A percentile compares a stretch with the other conserved stretches of the same genome.
These are phyloP conservation scores for Ulmus americana DNA, from an alignment of 331 rosid genomes.

Conservation along the genomic window DNA sequence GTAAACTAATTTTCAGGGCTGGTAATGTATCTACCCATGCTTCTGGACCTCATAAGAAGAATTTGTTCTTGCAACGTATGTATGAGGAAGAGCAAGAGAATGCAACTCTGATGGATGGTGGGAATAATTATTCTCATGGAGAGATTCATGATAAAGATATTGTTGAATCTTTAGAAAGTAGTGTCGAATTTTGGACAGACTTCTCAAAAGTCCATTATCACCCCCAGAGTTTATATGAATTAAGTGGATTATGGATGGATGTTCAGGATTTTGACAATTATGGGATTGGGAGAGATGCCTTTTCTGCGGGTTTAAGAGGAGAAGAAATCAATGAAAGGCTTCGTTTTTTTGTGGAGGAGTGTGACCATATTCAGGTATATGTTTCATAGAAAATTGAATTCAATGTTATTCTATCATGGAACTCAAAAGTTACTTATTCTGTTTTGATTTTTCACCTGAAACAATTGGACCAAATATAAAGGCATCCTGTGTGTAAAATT, in stretches of 20 bases:
- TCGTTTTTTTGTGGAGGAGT: slow-evolving; percentile 83
- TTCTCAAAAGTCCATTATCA: slow-evolving; percentile 90
- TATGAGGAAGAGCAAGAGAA: slow-evolving; percentile 49
- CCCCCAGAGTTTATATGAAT: slow-evolving; percentile 68
- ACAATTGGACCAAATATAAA: not conserved
- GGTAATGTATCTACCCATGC: slow-evolving; percentile 62
- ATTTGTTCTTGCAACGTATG: slow-evolving; percentile 71
- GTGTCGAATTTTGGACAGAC: slow-evolving; percentile 76
- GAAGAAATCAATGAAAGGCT: slow-evolving; percentile 81
- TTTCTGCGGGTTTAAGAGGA: slow-evolving; percentile 53
- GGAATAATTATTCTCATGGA: slow-evolving; percentile 19
- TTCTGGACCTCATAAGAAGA: slow-evolving; percentile 49
- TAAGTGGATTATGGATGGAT: slow-evolving; percentile 59
- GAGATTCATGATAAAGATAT: slow-evolving; percentile 54
- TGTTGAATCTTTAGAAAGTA: slow-evolving; percentile 56
- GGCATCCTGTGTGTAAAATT: not conserved
- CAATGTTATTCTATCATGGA: not conserved
- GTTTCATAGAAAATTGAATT: not conserved
- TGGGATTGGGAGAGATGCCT: slow-evolving; percentile 72
- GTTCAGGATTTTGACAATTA: slow-evolving; percentile 60
- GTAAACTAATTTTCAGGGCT: slow-evolving; percentile 49
- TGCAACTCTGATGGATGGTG: slow-evolving; percentile 24
- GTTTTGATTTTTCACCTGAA: not conserved
- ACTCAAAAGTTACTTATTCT: not conserved
- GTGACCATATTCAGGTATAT: slow-evolving; percentile 77